Conservation (phyloP, 495 filamentous ascomycete genomes). For the Parathielavia hyrcaniae region DNA sequence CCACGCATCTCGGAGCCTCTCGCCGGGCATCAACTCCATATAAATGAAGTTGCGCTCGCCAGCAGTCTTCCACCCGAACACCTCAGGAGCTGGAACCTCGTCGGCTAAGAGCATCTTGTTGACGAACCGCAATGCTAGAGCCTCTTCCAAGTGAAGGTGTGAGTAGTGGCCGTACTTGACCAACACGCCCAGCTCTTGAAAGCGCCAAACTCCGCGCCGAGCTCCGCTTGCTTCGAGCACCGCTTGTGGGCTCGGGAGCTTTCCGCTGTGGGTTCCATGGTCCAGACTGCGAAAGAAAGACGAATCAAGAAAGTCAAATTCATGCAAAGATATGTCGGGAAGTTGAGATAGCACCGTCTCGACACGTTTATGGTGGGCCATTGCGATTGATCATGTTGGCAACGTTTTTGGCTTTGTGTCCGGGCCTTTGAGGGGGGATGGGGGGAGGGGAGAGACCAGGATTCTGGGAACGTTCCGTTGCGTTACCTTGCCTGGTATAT, state of each 20-base stretch:
- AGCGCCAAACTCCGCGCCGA: background rate
- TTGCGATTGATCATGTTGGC: too few species aligned
- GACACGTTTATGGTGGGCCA: too few species aligned
- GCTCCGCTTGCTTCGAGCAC: background rate
- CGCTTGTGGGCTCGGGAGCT: constrained; percentile 1
- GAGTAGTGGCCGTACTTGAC: background rate
- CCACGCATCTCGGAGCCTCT: background rate
- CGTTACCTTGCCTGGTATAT: too few species aligned
- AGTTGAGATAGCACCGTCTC: too few species aligned
- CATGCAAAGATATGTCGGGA: too few species aligned
- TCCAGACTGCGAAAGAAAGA: background rate
- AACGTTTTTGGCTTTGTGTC: too few species aligned
- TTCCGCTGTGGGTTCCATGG: background rate
- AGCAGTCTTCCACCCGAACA: background rate
- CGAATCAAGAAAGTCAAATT: background rate
- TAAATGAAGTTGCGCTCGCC: background rate
- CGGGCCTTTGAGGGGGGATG: too few species aligned
- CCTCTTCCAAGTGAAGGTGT: background rate
- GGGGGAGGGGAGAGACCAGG: too few species aligned
- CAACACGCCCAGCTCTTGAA: background rate
- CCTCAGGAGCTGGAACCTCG: background rate
- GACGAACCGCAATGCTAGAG: background rate
- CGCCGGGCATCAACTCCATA: background rate
- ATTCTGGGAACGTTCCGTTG: too few species aligned
- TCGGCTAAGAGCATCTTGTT: background rate